phyloP scores from a whole-genome alignment of 1,284 basidiomycete species.

The Leccinum subrobustum region DNA sequence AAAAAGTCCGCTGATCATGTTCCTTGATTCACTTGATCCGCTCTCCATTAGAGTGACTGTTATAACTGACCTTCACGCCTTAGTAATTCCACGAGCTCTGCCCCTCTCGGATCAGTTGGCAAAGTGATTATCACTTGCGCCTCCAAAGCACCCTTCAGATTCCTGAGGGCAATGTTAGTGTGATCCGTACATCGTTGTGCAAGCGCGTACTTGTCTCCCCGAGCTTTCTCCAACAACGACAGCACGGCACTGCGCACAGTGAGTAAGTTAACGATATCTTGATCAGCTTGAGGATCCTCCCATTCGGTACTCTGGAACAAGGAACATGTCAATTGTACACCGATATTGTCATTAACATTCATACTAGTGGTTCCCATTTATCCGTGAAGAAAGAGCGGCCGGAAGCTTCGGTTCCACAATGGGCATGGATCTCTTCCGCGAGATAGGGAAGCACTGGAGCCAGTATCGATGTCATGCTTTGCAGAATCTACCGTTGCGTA shows the following conservation, averaged over 20 bases:
- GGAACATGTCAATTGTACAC: conserved; percentile 6
- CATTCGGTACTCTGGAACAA: conserved; percentile 47
- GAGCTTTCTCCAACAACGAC: conserved; percentile 65
- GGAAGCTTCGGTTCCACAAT: conserved; percentile 27
- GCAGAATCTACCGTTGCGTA: conserved; percentile 55
- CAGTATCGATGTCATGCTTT: conserved; percentile 69
- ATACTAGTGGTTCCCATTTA: conserved; percentile 60
- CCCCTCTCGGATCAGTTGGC: conserved; percentile 31
- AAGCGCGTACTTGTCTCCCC: conserved; percentile 59
- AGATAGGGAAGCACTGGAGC: conserved; percentile 91
- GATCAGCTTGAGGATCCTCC: conserved; percentile 50
- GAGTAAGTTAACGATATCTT: conserved; percentile 62
- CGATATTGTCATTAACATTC: conserved; percentile 18
- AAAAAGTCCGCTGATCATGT: conserved; percentile 51
- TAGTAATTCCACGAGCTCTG: conserved; percentile 37
- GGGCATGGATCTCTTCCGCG: conserved; percentile 82
- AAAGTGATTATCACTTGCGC: conserved; percentile 61
- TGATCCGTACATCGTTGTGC: background rate
- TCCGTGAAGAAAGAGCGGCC: conserved; percentile 61
- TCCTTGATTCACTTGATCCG: conserved; percentile 1
- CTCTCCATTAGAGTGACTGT: background rate
- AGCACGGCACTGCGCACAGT: conserved; percentile 56
- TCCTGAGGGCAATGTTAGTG: conserved; percentile 39
- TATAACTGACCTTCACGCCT: conserved; percentile 47
- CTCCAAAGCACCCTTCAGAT: conserved; percentile 71